These are phyloP conservation scores for Alisma plantagoaquatica DNA, from an alignment of 106 monocot genomes.

Conservation along the genomic window DNA sequence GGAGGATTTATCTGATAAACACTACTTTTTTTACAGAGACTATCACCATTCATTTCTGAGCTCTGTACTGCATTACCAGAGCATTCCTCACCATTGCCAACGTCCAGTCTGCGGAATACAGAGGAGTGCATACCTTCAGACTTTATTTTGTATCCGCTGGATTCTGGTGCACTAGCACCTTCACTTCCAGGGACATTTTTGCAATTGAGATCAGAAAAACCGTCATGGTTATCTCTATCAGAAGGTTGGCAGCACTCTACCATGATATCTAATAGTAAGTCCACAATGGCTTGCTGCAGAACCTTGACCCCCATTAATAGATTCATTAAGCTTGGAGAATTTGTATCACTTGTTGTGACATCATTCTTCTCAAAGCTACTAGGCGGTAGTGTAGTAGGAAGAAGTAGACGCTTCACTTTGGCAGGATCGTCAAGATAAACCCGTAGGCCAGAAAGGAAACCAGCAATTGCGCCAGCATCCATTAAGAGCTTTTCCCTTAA, in stretches of 20 bases:
- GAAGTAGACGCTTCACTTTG: slow-evolving; percentile 84
- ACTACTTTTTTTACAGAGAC: slow-evolving; percentile 17
- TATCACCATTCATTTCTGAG: slow-evolving; percentile 34
- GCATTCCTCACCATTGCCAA: slow-evolving; percentile 31
- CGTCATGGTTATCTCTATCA: slow-evolving; percentile 31
- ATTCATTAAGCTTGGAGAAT: slow-evolving; percentile 75
- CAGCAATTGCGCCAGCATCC: slow-evolving; percentile 86
- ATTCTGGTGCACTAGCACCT: slow-evolving; percentile 37
- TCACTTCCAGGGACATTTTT: slow-evolving; percentile 34
- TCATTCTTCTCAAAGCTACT: slow-evolving; percentile 45
- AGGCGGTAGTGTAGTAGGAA: slow-evolving; percentile 65
- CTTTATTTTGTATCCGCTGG: slow-evolving; percentile 21
- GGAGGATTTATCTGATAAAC: slow-evolving; percentile 50
- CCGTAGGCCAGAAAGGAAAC: slow-evolving; percentile 70
- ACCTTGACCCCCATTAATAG: slow-evolving; percentile 86
- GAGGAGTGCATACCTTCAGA: slow-evolving; percentile 26
- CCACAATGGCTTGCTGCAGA: slow-evolving; percentile 84
- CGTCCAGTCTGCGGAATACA: slow-evolving; percentile 38
- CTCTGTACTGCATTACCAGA: slow-evolving; percentile 50
- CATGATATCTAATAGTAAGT: slow-evolving; percentile 95
- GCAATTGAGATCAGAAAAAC: slow-evolving; percentile 29
- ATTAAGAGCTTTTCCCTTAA: slow-evolving; percentile 85
- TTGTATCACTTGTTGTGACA: slow-evolving; percentile 32
- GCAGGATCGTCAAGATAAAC: slow-evolving; percentile 88
- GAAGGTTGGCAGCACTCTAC: slow-evolving; percentile 93